phyloP scores from a whole-genome alignment of 2,329 filamentous ascomycete species.

The Verticillium nubilum region DNA sequence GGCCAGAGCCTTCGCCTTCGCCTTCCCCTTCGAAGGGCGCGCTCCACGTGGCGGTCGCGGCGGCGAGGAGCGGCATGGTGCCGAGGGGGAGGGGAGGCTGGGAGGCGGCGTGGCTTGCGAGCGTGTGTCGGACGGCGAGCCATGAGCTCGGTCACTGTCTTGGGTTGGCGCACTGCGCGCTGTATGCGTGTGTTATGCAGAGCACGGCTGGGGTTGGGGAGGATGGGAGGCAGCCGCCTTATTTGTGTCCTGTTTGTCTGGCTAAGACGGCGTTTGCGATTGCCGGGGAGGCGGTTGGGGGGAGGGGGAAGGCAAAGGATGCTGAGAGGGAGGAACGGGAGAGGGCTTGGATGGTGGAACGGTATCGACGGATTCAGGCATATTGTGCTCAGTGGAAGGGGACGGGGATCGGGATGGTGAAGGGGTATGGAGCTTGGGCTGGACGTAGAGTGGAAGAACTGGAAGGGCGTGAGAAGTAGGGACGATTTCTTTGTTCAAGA shows the following conservation, averaged over 20 bases:
- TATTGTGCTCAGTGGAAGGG: conserved; percentile 14
- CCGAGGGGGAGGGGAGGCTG: conserved; percentile 19
- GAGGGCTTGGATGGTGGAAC: conserved; percentile 20
- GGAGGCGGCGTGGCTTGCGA: conserved; percentile 49
- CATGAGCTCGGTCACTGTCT: conserved; percentile 67
- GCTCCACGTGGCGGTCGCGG: conserved; percentile 28
- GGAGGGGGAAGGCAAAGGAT: conserved; percentile 7
- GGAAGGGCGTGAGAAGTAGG: background rate
- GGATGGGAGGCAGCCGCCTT: conserved; percentile 57
- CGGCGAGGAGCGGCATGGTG: conserved; percentile 13
- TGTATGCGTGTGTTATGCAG: conserved; percentile 62
- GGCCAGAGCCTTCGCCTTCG: conserved; percentile 1
- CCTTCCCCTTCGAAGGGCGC: conserved; percentile 9
- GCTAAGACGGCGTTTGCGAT: conserved; percentile 40
- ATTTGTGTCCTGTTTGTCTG: conserved; percentile 55
- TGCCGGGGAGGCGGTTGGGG: conserved; percentile 11
- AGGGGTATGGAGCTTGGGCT: conserved; percentile 39
- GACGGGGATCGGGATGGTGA: conserved; percentile 36
- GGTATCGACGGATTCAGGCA: conserved; percentile 29
- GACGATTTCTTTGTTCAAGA: too few species aligned
- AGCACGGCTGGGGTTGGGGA: conserved; percentile 50
- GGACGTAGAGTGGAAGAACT: conserved; percentile 1
- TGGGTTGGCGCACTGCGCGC: conserved; percentile 59
- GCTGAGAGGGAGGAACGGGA: conserved; percentile 1
- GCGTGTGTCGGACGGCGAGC: conserved; percentile 50